phyloP scores from a whole-genome alignment of 768 basidiomycete species.

The Postia placenta region DNA sequence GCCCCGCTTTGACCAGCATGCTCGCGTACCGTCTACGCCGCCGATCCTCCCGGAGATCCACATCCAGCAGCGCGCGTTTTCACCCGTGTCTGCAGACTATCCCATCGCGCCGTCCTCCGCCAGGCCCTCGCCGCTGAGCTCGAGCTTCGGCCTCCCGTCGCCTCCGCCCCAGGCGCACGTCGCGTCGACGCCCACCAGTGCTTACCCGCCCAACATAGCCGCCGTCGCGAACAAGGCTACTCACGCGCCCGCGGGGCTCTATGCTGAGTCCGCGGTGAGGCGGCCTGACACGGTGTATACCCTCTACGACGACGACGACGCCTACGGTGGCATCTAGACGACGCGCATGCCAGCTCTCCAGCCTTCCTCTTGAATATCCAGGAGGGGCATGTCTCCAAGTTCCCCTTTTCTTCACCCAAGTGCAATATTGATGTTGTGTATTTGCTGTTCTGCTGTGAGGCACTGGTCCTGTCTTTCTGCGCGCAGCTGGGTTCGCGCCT shows the following conservation, averaged over 20 bases:
- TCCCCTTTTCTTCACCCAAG: too few species aligned
- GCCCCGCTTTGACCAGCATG: slow-evolving; percentile 25
- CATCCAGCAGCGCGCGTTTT: slow-evolving; percentile 38
- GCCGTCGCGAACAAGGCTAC: not conserved
- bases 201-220: not conserved
- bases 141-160: slow-evolving; percentile 15
- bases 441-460: not conserved
- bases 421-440: not conserved
- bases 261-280: slow-evolving; percentile 17
- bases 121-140: slow-evolving; percentile 21
- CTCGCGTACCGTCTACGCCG: slow-evolving; percentile 43
- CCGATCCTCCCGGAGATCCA: slow-evolving; percentile 50
- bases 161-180: slow-evolving; percentile 12
- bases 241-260: slow-evolving; percentile 3
- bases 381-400: too few species aligned
- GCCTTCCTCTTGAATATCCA: not conserved
- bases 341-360: not conserved
- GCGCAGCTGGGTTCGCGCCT: not conserved
- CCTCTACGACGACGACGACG: slow-evolving; percentile 58
- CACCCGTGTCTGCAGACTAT: slow-evolving; percentile 27
- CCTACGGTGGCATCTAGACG: slow-evolving; percentile 60
- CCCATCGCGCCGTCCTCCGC: slow-evolving; percentile 11
- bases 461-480: not conserved
- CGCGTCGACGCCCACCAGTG: slow-evolving; percentile 8
- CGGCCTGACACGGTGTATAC: slow-evolving; percentile 46